Base-by-base conservation (phyloP, 2,329 filamentous ascomycete genomes). In the Exserohilum rostratum region DNA sequence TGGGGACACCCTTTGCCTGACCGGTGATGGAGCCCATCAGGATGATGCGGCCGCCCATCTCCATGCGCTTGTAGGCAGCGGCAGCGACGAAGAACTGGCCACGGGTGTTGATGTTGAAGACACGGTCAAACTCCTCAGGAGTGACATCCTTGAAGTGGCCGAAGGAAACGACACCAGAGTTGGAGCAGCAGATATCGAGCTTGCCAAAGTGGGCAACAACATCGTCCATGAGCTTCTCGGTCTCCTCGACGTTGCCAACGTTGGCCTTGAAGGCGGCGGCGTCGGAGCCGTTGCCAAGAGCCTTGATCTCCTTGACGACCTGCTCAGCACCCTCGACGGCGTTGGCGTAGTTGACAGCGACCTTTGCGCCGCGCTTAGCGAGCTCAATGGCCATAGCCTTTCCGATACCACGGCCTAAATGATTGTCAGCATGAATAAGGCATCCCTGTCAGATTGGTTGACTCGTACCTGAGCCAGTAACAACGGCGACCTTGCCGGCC, bases 141-240 rank as follows among this genome's bases (percentile, higher is more conserved):
- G 78, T 78, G 40, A 82, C 80, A 55, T 82, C 80, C 72, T 81
- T 80, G 64, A 82, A 71, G 72, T 82, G 80, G 55, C 80, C 80
- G 69, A 82, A 82, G 39, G 77, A 79, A 31, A 82, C 80, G 50
- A 82, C 82, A 61, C 82, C 87, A 40, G 83, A 85, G 81, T 90
- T 90, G 70, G 85, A 88, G 80, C 84, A 85, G 68, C 87, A 87
- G 64, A 90, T 87, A 77, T 90, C 80, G 68, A 90, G 80, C 73
- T 85, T 82, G 74, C 87, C 87, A 69, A 86, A 90, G 73, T 84
- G 79, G 64, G 78, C 77, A 59, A 86, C 79, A 49, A 86, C 86
- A 69, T 87, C 75, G 53, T 83, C 80, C 78, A 90, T 89, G 64
- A 90, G 78, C 55, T 76, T 74, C 50, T 82, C 80, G 62, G 87